Percentiles rank a stretch among this genome's conserved stretches.
Evolutionary conservation across 176 grass and related monocot genomes (phyloP).

Genomic region (Cenchrus fungigraminus): DNA sequence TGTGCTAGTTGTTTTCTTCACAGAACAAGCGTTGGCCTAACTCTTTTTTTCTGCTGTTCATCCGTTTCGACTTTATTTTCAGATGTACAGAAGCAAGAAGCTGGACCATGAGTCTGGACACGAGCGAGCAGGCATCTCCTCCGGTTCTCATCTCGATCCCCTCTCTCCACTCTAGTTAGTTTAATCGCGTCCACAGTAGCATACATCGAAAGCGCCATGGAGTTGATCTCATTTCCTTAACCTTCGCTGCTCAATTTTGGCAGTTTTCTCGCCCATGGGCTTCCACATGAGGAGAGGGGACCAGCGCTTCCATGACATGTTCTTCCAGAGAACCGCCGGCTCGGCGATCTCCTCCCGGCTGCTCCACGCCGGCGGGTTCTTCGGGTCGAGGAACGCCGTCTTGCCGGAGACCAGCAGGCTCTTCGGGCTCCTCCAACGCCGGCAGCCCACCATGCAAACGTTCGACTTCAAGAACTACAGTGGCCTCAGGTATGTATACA

Average conservation of each 20-base stretch:
- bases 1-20: constrained; percentile 36
- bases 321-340: constrained; percentile 61
- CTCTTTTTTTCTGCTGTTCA: constrained; percentile 31
- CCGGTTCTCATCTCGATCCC: constrained; percentile 43
- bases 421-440: constrained; percentile 53
- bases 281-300: constrained; percentile 85
- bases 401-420: constrained; percentile 49
- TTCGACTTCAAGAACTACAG: constrained; percentile 69
- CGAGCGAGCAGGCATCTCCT: constrained; percentile 56
- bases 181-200: constrained; percentile 1
- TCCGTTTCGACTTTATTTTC: constrained; percentile 38
- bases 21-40: constrained; percentile 42
- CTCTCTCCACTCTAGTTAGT: background rate
- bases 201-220: constrained; percentile 34
- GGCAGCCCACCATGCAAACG: constrained; percentile 49
- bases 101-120: constrained; percentile 71
- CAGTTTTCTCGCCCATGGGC: constrained; percentile 88
- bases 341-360: constrained; percentile 43
- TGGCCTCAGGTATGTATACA: constrained; percentile 54
- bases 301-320: constrained; percentile 67
- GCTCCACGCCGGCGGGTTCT: constrained; percentile 46
- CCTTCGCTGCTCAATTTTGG: constrained; percentile 1
- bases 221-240: constrained; percentile 20
- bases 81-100: constrained; percentile 99
- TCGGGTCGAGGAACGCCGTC: constrained; percentile 38